Evolutionary conservation across 73 alveolate species (phyloP).

Genomic region (Blepharisma japonicum): DNA sequence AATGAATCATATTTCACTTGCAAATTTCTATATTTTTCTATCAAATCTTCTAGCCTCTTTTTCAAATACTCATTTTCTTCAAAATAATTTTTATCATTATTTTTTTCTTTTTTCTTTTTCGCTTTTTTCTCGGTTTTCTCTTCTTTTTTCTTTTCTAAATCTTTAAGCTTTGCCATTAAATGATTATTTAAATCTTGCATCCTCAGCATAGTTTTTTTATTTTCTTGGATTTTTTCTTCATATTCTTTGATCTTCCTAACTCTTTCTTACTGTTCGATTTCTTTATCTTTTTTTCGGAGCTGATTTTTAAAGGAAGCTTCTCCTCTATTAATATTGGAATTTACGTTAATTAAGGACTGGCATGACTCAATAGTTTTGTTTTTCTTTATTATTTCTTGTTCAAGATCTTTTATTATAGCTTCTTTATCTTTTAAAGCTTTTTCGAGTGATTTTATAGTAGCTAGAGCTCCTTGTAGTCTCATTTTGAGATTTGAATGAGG

Average conservation of each 20-base stretch:
- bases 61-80: conserved; percentile 8
- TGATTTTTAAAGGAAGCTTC: not conserved
- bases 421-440: not conserved
- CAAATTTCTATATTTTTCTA: not conserved
- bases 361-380: not conserved
- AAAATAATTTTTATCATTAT: not conserved
- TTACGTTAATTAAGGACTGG: no score
- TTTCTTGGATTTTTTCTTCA: conserved; percentile 15
- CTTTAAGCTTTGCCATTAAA: not conserved
- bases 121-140: not conserved
- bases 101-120: not conserved
- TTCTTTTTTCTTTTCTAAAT: not conserved
- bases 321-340: not conserved
- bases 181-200: not conserved
- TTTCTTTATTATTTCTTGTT: not conserved
- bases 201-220: not conserved
- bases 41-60: not conserved
- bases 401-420: not conserved
- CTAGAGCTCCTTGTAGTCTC: not conserved
- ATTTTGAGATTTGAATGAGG: no score
- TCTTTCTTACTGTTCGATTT: not conserved
- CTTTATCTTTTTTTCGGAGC: not conserved
- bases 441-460: not conserved
- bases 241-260: not conserved
- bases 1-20: conserved; percentile 2